Base-by-base conservation (phyloP, 2,329 filamentous ascomycete genomes). In the Delphinella strobiligena region DNA sequence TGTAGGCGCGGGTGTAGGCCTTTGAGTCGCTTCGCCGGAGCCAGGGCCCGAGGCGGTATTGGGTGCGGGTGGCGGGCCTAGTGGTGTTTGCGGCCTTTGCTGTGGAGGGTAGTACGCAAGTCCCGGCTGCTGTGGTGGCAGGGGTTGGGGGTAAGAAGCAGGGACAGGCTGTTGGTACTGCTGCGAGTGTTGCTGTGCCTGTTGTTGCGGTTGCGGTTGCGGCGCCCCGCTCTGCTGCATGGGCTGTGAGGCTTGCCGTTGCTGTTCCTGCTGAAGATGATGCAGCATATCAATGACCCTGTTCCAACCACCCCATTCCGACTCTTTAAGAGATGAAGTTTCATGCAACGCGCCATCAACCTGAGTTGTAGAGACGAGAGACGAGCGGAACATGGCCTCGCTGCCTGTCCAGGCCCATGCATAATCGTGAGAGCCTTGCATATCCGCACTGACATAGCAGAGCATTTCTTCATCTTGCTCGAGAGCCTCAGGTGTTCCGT, bases 391-490 rank as follows among this genome's bases (percentile, higher is more conserved):
- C 30, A 36, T 49, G n/a, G 19, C 73, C 69, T 51, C 73, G 63
- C 54, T 53, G 19, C 62, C 63, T 5, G 54, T 49, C 89, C 88
- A 95, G 3, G 88, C 74, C 89, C 89, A 96, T 10, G 80, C 79
- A 27, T 75, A 75, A 38, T 87, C 80, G 0, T 72, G 69, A n/a
- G 73, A 77, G 1, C 80, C 82, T 60, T 96, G 89, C 52, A 93
- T 68, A 60, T 96, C 91, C 0, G 80, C 83, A 19, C 83, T 89
- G 1, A 83, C 77, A 51, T 94, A 94, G 0, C 80, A 84, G 19
- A 96, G 64, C 49, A 96, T 72, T 56, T 95, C 89, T 55, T 96
- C 88, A 52, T 98, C 88, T 3, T 69, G 67, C 34, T 77, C 72
- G 2, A 74, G 53, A 33, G 59, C 55, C 24, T 60, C 53, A 19